phyloP scores from a whole-genome alignment of 2,329 filamentous ascomycete species.

The Boeremia exigua region DNA sequence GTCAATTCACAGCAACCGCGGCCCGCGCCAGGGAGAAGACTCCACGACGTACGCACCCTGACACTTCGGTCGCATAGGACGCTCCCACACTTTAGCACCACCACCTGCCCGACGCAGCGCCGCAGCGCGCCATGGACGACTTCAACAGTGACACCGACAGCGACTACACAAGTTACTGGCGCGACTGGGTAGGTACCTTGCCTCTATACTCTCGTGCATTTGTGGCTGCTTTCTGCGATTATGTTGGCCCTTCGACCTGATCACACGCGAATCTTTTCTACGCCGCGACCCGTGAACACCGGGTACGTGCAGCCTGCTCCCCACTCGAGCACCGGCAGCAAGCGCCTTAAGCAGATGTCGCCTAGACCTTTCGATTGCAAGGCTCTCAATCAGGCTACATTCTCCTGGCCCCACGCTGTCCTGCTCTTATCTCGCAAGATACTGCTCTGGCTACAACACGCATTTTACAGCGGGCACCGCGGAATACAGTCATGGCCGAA shows the following conservation, averaged over 20 bases:
- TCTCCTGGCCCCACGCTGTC: background rate
- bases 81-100: background rate
- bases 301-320: constrained; percentile 2
- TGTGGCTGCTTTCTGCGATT: background rate
- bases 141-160: constrained; percentile 98
- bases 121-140: constrained; percentile 76
- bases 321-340: constrained; percentile 2
- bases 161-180: constrained; percentile 99
- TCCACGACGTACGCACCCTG: background rate
- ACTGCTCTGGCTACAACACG: background rate
- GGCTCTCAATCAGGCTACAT: background rate
- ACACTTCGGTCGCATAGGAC: background rate
- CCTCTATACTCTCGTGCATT: constrained; percentile 5
- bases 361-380: background rate
- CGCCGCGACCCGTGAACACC: background rate
- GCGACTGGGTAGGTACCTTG: constrained; percentile 85
- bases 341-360: background rate
- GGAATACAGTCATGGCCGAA: background rate
- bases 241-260: background rate
- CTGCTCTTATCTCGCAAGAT: background rate
- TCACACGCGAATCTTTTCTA: background rate
- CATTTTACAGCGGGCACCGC: background rate
- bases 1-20: constrained; percentile 17
- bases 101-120: constrained; percentile 3
- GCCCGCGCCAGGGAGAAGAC: constrained; percentile 1